Base-by-base conservation (phyloP, 1,284 basidiomycete species). In the Marasmius sp. region DNA sequence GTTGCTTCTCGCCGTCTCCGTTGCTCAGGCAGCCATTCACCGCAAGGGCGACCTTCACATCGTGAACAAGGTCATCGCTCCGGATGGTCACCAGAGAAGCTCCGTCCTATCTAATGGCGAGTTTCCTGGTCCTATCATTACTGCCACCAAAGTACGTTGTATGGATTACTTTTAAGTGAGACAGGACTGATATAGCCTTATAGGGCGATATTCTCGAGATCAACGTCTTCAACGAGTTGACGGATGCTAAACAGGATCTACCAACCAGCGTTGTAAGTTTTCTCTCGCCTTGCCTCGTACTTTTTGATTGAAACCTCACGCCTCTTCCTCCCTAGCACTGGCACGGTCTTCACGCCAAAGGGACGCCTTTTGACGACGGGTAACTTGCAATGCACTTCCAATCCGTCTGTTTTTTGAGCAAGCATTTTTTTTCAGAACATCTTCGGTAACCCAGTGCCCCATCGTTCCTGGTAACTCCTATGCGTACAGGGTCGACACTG, bases 401-500 rank as follows among this genome's bases (percentile, higher is more conserved):
- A 27, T 27, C 2, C 27, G 27, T 5, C 2, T 27, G 27, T 27
- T 5, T 27, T n/a, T 27, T 27, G 27, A 27, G 2, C 27, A 27
- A 27, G 27, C 27, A 27, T 27, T 5, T 27, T 27, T 5, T 27
- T 2, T 27, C 27, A 27, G 62, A 16, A 53, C 58, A 14, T 39
- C 64, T 66, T 67, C 48, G 65, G 67, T 62, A 68, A 68, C 59
- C 43, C 58, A 65, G 54, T 63, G 61, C 39, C 61, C 61, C 27
- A 60, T 63, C 38, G 14, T 41, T 34, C 57, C 57, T 22, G 61
- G 49, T 1, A 60, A 64, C 36, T 61, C 59, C n/a, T 69, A 68
- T 61, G 33, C 52, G 3, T 71, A 71, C 38, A 51, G 61, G 10
- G 66, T 68, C n/a, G 51, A 43, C 18, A n/a, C 57, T 3, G 12